Percentiles rank a stretch among this genome's conserved stretches.
Evolutionary conservation across 768 basidiomycete genomes (phyloP).

Genomic region (Tephrocybe rancida): DNA sequence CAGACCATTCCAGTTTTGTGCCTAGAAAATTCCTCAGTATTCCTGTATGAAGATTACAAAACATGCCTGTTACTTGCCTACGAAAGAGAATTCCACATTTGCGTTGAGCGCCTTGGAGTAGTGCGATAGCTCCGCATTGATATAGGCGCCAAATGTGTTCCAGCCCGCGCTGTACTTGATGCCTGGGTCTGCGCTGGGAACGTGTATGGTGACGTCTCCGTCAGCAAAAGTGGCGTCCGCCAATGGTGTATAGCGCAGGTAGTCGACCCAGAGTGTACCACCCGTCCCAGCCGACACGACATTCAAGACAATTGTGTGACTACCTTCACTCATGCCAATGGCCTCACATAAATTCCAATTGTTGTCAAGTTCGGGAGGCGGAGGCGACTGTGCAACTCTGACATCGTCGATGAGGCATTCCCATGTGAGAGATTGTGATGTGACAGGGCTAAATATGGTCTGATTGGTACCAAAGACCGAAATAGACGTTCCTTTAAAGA

Average conservation of each 20-base stretch:
- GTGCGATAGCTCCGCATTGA: neutral
- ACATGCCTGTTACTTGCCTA: too few relatives aligned
- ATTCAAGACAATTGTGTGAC: neutral
- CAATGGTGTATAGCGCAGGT: neutral
- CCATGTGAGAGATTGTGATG: too few relatives aligned
- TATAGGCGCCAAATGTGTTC: neutral
- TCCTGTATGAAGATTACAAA: too few relatives aligned
- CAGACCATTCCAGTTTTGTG: slow-evolving; percentile 1
- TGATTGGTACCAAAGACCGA: neutral
- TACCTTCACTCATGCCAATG: neutral
- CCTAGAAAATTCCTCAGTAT: neutral
- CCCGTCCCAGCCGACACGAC: neutral
- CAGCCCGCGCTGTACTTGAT: neutral
- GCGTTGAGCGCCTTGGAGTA: neutral
- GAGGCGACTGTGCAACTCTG: neutral
- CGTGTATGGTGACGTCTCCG: neutral
- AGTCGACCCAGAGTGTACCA: neutral
- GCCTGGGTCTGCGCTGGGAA: neutral
- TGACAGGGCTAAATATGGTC: neutral
- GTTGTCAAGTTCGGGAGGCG: neutral
- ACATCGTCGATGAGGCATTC: neutral
- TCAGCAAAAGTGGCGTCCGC: neutral
- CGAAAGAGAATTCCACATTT: neutral
- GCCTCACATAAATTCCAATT: neutral
- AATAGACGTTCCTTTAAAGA: neutral